Percentiles rank a stretch among this genome's conserved stretches.
These are phyloP conservation scores for Solanum clarkiae DNA, from an alignment of 257 asterid genomes.

Conservation along the genomic window DNA sequence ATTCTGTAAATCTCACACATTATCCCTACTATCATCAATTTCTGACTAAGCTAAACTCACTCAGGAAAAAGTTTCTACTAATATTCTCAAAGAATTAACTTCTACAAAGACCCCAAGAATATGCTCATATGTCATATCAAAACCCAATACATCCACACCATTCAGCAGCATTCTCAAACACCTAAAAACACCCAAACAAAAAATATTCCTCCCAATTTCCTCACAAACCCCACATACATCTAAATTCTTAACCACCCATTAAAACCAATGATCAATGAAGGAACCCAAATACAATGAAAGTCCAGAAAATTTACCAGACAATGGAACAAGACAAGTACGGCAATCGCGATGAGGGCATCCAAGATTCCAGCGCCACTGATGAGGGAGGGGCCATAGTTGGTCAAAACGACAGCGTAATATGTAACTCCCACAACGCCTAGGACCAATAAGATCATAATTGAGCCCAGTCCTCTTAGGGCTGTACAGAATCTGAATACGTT, in stretches of 20 bases:
- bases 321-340: constrained; percentile 68
- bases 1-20: not conserved
- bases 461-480: constrained; percentile 84
- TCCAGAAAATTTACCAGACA: constrained; percentile 44
- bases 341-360: constrained; percentile 49
- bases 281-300: not conserved
- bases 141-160: not conserved
- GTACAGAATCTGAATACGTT: constrained; percentile 96
- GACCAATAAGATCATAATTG: constrained; percentile 92
- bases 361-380: constrained; percentile 44
- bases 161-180: not conserved
- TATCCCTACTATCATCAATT: not conserved
- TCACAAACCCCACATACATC: not conserved
- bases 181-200: not conserved
- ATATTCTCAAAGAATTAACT: not conserved
- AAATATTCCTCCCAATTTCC: not conserved
- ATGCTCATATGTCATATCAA: not conserved
- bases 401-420: constrained; percentile 81
- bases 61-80: not conserved
- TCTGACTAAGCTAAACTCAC: not conserved
- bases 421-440: constrained; percentile 90
- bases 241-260: not conserved
- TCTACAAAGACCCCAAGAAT: not conserved
- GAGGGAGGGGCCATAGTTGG: constrained; percentile 77
- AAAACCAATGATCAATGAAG: not conserved